Evolutionary conservation across 208 protist species (phyloP).

Genomic region (Balamuthia mandrillaris): DNA sequence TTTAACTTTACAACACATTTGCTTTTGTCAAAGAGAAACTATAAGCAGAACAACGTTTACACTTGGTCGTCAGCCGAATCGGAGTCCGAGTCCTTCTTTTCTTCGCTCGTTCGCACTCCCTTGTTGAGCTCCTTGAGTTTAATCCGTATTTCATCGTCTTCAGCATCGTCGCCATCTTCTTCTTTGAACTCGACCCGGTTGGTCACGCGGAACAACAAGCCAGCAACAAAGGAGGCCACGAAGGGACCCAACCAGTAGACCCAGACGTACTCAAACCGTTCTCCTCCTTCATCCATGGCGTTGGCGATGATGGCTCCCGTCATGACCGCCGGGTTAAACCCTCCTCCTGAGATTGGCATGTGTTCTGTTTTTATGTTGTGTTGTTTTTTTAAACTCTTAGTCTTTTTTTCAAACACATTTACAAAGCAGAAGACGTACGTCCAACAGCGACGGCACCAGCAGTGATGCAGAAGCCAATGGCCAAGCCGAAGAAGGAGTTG

Average conservation of each 20-base stretch:
- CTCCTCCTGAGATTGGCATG: constrained; percentile 3
- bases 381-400: no score
- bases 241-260: constrained; percentile 17
- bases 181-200: not conserved
- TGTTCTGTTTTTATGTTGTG: no score
- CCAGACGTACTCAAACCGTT: not conserved
- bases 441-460: constrained; percentile 1
- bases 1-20: no score
- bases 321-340: constrained; percentile 13
- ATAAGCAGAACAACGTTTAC: no score
- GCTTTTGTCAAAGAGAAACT: no score
- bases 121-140: no score
- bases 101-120: no score
- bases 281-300: not conserved
- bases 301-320: not conserved
- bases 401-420: no score
- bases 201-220: constrained; percentile 14
- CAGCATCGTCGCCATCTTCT: no score
- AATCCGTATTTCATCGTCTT: no score
- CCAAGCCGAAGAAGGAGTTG: constrained; percentile 29
- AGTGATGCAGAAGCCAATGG: constrained; percentile 14
- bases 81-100: no score
- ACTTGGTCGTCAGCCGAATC: no score
- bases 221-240: not conserved
- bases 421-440: not conserved